phyloP scores from a whole-genome alignment of 2,329 filamentous ascomycete genomes.

The Trichoderma sp. region DNA sequence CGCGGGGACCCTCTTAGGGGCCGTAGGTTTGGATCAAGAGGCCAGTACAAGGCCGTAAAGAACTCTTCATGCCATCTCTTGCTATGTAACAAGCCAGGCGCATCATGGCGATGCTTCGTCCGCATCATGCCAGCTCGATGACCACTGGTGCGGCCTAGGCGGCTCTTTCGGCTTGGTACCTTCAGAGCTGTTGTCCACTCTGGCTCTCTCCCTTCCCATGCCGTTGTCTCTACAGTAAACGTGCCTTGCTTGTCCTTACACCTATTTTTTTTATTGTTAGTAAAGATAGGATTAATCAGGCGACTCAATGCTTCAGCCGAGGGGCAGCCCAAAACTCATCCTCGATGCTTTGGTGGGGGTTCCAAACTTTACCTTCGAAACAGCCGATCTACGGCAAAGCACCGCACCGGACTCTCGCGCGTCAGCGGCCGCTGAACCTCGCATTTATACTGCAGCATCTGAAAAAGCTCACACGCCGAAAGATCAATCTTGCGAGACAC shows the following conservation, averaged over 20 bases:
- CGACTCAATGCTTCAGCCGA: neutral
- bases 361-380: constrained; percentile 53
- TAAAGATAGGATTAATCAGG: neutral
- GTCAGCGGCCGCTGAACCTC: constrained; percentile 51
- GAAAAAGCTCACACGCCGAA: constrained; percentile 55
- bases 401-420: constrained; percentile 51
- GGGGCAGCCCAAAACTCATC: neutral
- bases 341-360: neutral
- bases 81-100: neutral
- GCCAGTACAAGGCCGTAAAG: too few relatives aligned
- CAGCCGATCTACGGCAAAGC: constrained; percentile 59
- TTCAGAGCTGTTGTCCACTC: neutral
- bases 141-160: constrained; percentile 35
- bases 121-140: constrained; percentile 39
- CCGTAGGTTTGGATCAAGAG: neutral
- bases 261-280: constrained; percentile 39
- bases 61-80: neutral
- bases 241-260: constrained; percentile 58
- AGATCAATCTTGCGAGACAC: constrained; percentile 48
- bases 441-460: constrained; percentile 64
- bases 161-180: constrained; percentile 2
- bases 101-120: constrained; percentile 31
- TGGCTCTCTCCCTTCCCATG: constrained; percentile 53
- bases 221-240: constrained; percentile 65
- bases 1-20: neutral